phyloP scores from a whole-genome alignment of 352 stramenopile species.

The Phytophthora colocasiae region DNA sequence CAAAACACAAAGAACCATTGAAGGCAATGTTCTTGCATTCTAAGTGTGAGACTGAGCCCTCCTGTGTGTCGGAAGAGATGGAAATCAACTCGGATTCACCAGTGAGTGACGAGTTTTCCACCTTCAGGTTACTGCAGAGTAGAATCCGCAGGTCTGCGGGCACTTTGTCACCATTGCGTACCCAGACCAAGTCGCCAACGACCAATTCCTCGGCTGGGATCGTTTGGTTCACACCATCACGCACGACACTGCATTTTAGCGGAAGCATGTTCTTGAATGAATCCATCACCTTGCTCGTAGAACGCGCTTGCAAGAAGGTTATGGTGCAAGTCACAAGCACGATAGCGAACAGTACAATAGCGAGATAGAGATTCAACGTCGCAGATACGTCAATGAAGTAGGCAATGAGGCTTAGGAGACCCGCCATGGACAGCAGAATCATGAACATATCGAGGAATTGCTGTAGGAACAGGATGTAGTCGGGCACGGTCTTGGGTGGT shows the following conservation, averaged over 20 bases:
- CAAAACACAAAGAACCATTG: slow-evolving; percentile 56
- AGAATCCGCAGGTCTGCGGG: slow-evolving; percentile 59
- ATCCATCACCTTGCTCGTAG: slow-evolving; percentile 55
- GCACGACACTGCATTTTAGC: slow-evolving; percentile 45
- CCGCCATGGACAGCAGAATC: slow-evolving; percentile 44
- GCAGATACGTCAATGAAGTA: slow-evolving; percentile 52
- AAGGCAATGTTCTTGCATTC: slow-evolving; percentile 61
- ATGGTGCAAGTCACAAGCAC: slow-evolving; percentile 50
- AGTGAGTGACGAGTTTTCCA: slow-evolving; percentile 74
- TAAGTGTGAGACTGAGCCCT: slow-evolving; percentile 34
- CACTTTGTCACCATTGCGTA: slow-evolving; percentile 62
- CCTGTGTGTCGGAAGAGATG: slow-evolving; percentile 33
- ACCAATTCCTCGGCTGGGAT: slow-evolving; percentile 59
- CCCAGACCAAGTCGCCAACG: slow-evolving; percentile 58
- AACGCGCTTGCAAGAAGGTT: slow-evolving; percentile 49
- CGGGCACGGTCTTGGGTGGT: slow-evolving; percentile 37
- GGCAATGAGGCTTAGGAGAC: slow-evolving; percentile 41
- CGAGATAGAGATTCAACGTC: slow-evolving; percentile 49
- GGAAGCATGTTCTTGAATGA: slow-evolving; percentile 64
- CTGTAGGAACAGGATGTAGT: slow-evolving; percentile 50
- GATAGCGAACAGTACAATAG: slow-evolving; percentile 50
- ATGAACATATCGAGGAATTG: slow-evolving; percentile 63
- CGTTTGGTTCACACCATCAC: slow-evolving; percentile 46
- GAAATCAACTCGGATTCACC: slow-evolving; percentile 60
- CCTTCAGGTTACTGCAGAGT: slow-evolving; percentile 56